phyloP scores from a whole-genome alignment of 2,329 filamentous ascomycete species.

The Xylariaceae sp. region DNA sequence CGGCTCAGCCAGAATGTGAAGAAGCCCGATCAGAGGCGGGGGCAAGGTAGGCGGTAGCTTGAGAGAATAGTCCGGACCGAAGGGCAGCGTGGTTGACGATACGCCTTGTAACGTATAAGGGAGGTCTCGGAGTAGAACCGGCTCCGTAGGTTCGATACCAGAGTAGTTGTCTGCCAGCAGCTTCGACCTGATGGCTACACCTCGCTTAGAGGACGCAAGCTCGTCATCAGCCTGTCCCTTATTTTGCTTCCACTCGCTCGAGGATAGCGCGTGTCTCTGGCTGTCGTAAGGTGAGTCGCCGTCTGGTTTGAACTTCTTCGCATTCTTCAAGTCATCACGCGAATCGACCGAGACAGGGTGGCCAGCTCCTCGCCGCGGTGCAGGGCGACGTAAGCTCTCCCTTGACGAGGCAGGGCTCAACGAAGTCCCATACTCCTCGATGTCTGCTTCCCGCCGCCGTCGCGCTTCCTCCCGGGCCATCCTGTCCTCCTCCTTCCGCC shows the following conservation, averaged over 20 bases:
- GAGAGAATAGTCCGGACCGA: slow-evolving; percentile 62
- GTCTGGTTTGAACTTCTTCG: slow-evolving; percentile 23
- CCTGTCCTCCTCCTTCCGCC: too few relatives aligned
- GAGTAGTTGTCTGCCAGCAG: slow-evolving; percentile 52
- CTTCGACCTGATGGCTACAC: slow-evolving; percentile 53
- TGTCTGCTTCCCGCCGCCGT: slow-evolving; percentile 13
- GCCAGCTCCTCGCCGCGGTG: slow-evolving; percentile 14
- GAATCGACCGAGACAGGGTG: slow-evolving; percentile 27
- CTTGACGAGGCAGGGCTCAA: slow-evolving; percentile 23
- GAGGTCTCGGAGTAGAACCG: slow-evolving; percentile 67
- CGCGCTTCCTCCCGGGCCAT: slow-evolving; percentile 27
- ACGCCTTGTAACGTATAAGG: slow-evolving; percentile 91
- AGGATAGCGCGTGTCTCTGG: slow-evolving; percentile 13
- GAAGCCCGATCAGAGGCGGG: slow-evolving; percentile 74
- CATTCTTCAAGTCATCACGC: slow-evolving; percentile 27
- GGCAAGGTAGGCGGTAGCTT: slow-evolving; percentile 76
- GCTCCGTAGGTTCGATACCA: slow-evolving; percentile 58
- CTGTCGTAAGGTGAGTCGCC: slow-evolving; percentile 13
- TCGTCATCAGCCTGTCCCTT: slow-evolving; percentile 20
- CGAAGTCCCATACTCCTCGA: slow-evolving; percentile 19
- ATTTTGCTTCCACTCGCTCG: slow-evolving; percentile 27
- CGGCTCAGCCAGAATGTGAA: slow-evolving; percentile 87
- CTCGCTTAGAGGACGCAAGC: slow-evolving; percentile 33
- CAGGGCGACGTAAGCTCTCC: slow-evolving; percentile 12
- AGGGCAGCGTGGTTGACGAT: slow-evolving; percentile 78